Evolutionary conservation across 1,139 yeast species (phyloP).

Genomic region (Lodderomyces oxycetoniae): DNA sequence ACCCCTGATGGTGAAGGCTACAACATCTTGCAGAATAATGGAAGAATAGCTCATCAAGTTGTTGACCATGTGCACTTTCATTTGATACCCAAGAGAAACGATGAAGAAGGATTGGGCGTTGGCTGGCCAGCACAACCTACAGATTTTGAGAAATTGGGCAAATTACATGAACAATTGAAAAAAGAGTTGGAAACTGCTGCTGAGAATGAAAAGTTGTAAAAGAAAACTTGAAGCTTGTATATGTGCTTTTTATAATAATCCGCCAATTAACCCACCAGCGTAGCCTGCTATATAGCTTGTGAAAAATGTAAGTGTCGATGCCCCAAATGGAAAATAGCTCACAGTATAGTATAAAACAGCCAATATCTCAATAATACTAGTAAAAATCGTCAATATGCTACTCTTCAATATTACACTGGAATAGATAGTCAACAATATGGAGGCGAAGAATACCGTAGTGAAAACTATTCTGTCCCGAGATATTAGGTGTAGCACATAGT

Average conservation of each 20-base stretch:
- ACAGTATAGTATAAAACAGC: constrained; percentile 86
- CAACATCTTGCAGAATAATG: constrained; percentile 88
- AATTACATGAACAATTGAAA: constrained; percentile 57
- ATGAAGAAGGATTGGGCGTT: constrained; percentile 67
- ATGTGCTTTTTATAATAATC: constrained; percentile 22
- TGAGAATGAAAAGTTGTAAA: constrained; percentile 22
- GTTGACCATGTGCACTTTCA: constrained; percentile 97
- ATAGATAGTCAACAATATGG: constrained; percentile 64
- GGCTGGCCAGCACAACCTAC: constrained; percentile 92
- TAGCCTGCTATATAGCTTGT: constrained; percentile 77
- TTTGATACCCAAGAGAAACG: constrained; percentile 80
- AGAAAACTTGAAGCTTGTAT: not conserved
- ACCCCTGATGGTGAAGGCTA: constrained; percentile 68
- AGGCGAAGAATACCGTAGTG: constrained; percentile 71
- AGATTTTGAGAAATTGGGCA: constrained; percentile 64
- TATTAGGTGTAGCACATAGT: constrained; percentile 67
- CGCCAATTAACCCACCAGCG: constrained; percentile 56
- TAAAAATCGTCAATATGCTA: constrained; percentile 70
- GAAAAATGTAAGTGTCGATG: constrained; percentile 79
- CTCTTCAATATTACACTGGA: constrained; percentile 54
- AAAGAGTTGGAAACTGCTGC: constrained; percentile 43
- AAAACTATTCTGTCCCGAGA: constrained; percentile 77
- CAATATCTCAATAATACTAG: constrained; percentile 71
- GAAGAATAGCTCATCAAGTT: constrained; percentile 86
- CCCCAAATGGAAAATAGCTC: constrained; percentile 94